Base-by-base conservation (phyloP, 768 basidiomycete species). In the Dioszegia aurantiaca region DNA sequence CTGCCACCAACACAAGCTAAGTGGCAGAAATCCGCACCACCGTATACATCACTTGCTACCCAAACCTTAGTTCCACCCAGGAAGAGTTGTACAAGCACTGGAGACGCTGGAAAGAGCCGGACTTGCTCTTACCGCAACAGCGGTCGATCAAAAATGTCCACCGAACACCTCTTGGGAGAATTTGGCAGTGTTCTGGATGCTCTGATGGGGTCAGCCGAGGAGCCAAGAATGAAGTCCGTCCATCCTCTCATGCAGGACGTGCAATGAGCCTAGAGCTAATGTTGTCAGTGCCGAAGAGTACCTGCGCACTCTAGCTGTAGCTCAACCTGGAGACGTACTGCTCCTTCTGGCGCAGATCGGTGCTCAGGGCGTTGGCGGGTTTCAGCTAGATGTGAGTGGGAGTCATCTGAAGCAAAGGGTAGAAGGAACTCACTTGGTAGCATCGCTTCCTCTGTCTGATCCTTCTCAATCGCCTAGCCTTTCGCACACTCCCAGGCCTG, bases 311-410 rank as follows among this genome's bases (percentile, higher is more conserved):
- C 44, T 68, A 14, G 60, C 65, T 9, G 37, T 63, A 14, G 46
- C 56, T 10, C 53, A 62, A 28, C 64, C 68, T 4, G 64, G 59
- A 1, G 64, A 68, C n/a, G 55, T 68, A 10, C 44, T 73, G 26
- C 57, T 73, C 6, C 19, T 70, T 1, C 61, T 73, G 0, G 68
- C 71, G 36, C 71, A 73, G 48, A 68, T 73, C 33, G 71, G 71
- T 24, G 65, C 70, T 2, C 61, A 58, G 36, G 71, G 68, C 12
- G 71, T 73, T 0, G 71, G 71, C 8, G 71, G 71, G 0, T 73
- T 64, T 51, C 71, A 73, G 53, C 47, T 65, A 0, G 71, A 73
- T 36, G 71, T 70, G 49, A 41, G 68, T 58, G 17, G n/a, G 8
- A 41, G 8, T n/a, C n/a, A 6, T 12, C 5, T 23, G 10, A 12